A percentile compares a stretch with the other conserved stretches of the same genome.
Conservation (phyloP, 1,139 yeast species). For the Pichia sp. region DNA sequence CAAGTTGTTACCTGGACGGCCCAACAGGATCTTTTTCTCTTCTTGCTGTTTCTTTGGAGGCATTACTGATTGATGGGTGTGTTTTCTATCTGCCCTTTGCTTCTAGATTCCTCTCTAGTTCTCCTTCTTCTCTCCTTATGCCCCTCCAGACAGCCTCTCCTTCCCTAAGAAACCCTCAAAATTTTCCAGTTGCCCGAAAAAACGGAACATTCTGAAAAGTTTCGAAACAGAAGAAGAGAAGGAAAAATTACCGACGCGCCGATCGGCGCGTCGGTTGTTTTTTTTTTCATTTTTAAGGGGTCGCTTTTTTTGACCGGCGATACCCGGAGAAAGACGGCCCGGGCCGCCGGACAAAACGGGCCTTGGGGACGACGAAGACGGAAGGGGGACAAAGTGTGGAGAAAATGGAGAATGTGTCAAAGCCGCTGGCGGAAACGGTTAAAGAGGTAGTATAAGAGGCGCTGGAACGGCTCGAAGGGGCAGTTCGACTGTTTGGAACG, state of each 20-base stretch:
- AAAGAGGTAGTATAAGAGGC: not conserved
- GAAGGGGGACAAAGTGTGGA: too few relatives aligned
- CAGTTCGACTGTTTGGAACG: too few relatives aligned
- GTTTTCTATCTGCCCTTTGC: too few relatives aligned
- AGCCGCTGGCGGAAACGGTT: not conserved
- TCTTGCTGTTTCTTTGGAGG: constrained; percentile 93
- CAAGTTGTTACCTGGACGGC: constrained; percentile 97
- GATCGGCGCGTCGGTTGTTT: not conserved
- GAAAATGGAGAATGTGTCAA: not conserved
- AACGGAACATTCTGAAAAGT: not conserved
- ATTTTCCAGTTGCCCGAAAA: not conserved
- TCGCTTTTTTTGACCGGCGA: not conserved
- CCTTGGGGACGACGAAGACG: too few relatives aligned
- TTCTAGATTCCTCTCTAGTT: too few relatives aligned
- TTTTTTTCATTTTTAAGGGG: too few relatives aligned
- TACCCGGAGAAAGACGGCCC: not conserved
- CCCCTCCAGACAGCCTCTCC: not conserved
- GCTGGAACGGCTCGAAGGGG: too few relatives aligned
- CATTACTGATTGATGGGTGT: constrained; percentile 40
- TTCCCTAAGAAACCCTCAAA: not conserved
- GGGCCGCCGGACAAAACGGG: not conserved
- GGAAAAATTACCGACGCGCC: not conserved
- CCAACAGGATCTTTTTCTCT: constrained; percentile 86
- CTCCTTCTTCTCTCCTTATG: not conserved
- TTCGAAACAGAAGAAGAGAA: not conserved